Percentiles rank a stretch among this genome's conserved stretches.
Conservation (phyloP, 129 eudicot species). For the Escallonia herrerae region DNA sequence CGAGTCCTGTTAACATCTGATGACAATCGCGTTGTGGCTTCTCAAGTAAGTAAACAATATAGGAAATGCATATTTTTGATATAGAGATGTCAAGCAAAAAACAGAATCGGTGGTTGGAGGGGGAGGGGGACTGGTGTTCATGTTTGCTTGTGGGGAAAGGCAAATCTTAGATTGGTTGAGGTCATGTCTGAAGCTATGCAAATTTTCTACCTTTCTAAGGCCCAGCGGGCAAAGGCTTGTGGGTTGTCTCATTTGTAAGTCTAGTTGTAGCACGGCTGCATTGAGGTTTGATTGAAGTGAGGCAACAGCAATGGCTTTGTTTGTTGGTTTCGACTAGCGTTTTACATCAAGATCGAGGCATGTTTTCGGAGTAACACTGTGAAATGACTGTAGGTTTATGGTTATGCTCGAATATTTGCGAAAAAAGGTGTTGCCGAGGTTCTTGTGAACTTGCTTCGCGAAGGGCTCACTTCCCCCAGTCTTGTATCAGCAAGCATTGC, state of each 20-base stretch:
- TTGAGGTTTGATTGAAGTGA: not conserved
- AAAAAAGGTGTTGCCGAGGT: constrained; percentile 76
- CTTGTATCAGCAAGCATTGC: constrained; percentile 80
- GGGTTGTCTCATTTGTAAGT: too few relatives aligned
- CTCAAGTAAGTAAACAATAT: constrained; percentile 63
- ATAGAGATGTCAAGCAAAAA: too few relatives aligned
- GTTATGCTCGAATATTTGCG: constrained; percentile 90
- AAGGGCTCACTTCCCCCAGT: constrained; percentile 57
- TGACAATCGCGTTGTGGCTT: constrained; percentile 87
- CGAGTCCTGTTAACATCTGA: constrained; percentile 77
- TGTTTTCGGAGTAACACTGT: not conserved
- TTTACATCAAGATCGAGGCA: not conserved
- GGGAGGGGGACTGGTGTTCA: too few relatives aligned
- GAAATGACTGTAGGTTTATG: constrained; percentile 59
- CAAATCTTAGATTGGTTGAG: not conserved
- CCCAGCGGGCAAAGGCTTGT: too few relatives aligned
- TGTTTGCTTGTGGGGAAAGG: not conserved
- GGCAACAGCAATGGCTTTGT: too few relatives aligned
- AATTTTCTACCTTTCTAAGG: too few relatives aligned
- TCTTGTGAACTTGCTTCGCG: constrained; percentile 66
- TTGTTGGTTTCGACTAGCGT: not conserved
- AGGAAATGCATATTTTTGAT: not conserved
- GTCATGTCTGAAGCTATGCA: too few relatives aligned
- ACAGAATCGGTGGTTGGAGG: too few relatives aligned
- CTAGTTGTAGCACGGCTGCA: too few relatives aligned